These are phyloP conservation scores for Skeletonema potamos DNA, from an alignment of 108 stramenopile species.

Conservation along the genomic window DNA sequence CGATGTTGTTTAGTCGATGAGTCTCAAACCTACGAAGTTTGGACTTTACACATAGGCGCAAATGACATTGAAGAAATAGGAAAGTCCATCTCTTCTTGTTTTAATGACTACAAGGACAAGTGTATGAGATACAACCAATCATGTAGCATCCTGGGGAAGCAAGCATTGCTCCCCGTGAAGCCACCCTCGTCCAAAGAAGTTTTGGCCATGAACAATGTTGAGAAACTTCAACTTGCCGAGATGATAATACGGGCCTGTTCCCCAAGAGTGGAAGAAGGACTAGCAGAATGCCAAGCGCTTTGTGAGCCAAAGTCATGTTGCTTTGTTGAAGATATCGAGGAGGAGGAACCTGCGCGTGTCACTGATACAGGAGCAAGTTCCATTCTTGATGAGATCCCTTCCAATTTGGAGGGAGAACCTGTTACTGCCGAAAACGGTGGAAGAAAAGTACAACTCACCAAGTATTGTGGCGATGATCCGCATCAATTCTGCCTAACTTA, in stretches of 20 bases:
- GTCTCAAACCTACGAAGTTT: background rate
- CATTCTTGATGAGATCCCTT: background rate
- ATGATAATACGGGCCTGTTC: constrained; percentile 11
- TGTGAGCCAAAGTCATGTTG: constrained; percentile 21
- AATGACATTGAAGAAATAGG: constrained; percentile 1
- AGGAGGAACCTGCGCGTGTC: background rate
- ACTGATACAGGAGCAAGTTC: background rate
- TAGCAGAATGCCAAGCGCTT: constrained; percentile 1
- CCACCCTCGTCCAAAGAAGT: constrained; percentile 9
- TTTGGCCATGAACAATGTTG: background rate
- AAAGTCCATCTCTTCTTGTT: constrained; percentile 2
- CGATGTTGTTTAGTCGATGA: constrained; percentile 4
- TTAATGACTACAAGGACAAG: background rate
- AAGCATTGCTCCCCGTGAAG: background rate
- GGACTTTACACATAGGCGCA: background rate
- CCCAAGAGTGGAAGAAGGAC: background rate
- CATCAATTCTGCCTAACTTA: constrained; percentile 12
- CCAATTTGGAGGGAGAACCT: background rate
- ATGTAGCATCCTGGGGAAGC: constrained; percentile 1
- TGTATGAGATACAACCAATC: constrained; percentile 5
- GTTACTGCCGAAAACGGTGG: background rate
- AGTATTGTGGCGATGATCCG: constrained; percentile 20
- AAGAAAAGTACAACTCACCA: background rate
- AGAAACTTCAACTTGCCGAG: constrained; percentile 18
- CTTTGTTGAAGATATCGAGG: constrained; percentile 9